Evolutionary conservation across 2,329 filamentous ascomycete genomes (phyloP), one percentile per base, ranked within the genome.

Genomic region (Aspergillus awamori): DNA sequence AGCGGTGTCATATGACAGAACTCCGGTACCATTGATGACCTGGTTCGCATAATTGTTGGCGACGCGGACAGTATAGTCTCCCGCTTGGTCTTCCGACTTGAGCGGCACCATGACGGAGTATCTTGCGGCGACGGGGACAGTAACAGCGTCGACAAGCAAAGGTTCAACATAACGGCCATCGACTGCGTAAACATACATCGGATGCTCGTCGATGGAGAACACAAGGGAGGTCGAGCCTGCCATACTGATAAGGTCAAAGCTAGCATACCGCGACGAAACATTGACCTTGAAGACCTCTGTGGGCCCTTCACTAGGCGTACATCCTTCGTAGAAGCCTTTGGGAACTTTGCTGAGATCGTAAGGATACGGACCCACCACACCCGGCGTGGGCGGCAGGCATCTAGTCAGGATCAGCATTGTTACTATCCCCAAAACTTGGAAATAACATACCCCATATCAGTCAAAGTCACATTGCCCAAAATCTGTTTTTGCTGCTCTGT

Each of bases 31-130:
- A 13, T 79, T 78, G 30, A 89, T 77, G 57, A 87, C 79, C 68
- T 89, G 87, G 10, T 82, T 80, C 2, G 79, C 71, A 30, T 76
- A 77, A 13, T 76, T 74, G 15, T 83, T 81, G 26, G 82, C 81
- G 43, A 84, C 76, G 2, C 87, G 84, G 33, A 88, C 81, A 6
- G 81, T 81, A 70, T 85, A 88, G 60, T 82, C 74, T 0, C 82
- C 82, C 0, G 78, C 65, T 1, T 67, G 69, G 43, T 80, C 77
- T 45, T 80, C 72, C 4, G 47, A 51, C 28, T 80, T 72, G 4
- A 85, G 74, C 60, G 79, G 76, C 3, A 82, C 67, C 2, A 82
- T 60, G 8, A 79, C 74, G 0, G 79, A 79, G 62, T 78, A 76
- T 22, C 80, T 72, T 51, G 77, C 74, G 8, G 79, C 77, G 36